Base-by-base conservation (phyloP, 371 early-diverging fungal genomes). In the Apophysomyces sp. region DNA sequence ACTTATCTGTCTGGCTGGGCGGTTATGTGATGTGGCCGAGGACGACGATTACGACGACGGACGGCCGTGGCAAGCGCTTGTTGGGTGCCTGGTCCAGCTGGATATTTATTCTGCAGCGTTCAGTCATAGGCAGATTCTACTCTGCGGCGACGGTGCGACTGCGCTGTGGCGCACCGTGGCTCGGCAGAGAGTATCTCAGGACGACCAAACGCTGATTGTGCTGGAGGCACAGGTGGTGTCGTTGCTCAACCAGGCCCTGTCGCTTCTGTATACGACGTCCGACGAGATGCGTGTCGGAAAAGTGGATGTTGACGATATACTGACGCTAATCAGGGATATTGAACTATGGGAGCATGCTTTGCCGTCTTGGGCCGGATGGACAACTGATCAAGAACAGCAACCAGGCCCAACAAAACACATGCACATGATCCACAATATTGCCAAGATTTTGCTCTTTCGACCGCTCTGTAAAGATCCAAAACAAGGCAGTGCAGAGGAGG, bases 281-380 rank as follows among this genome's bases (percentile, higher is more conserved):
- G 57, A 61, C 27, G 34, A 36, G 18, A 52, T 55, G 24, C 40
- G 30, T 26, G 62, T 69, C 6, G 60, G 70, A 12, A 80, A 80
- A 54, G 67, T 80, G 24, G 80, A 80, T 53, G 80, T 80, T 12
- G 80, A 80, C 41, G 75, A 77, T 31, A 72, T 80, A 3, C 57
- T 80, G 37, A 71, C 65, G 0, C 34, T 80, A 1, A 74, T 80
- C 8, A 67, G 68, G n/a, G 72, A 80, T 36, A 65, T 77, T 5
- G 80, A 77, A 49, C 34, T 58, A 30, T 77, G 74, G 75, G 80
- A 80, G 32, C 69, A 77, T 9, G 55, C 64, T 0, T 18, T 74
- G 26, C 75, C 75, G 4, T 24, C 52, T 1, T 80, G 76, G 76
- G 70, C 68, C 5, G 51, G 60, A 34, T 76, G 76, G 73, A 28